Evolutionary conservation across 2,329 filamentous ascomycete species (phyloP), one percentile per base, ranked within the genome.

Genomic region (Dryadomyces quercus-mongolicae): DNA sequence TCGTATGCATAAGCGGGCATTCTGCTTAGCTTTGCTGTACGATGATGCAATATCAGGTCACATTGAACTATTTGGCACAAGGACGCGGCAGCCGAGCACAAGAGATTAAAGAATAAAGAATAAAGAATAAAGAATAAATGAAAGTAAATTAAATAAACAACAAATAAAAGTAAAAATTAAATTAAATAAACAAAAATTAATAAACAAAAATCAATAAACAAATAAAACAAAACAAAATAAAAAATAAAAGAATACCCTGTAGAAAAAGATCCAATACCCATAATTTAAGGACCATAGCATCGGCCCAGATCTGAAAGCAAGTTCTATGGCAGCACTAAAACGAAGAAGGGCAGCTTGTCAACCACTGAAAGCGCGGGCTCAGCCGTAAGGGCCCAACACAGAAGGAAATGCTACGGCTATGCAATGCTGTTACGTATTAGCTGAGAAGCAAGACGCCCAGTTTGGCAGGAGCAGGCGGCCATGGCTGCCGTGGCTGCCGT

Each of bases 21-120:
- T 16, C 15, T 40, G 36, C 15, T 16, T 40, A 42, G 48, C 38
- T 40, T 6, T 31, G 12, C 36, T 50, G 48, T 42, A 36, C 48
- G 18, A 50, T 50, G 48, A 50, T 50, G 48, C 48, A 50, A 50
- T 50, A 16, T 20, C 18, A 40, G 48, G 36, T 50, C 48, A 50
- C 31, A 22, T 50, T 50, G 48, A 18, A 25, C 48, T 21, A 20
- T 18, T 50, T 40, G 10, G 25, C 25, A 31, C 25, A 31, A 31
- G 25, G 25, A 31, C 25, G 25, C 25, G 36, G 36, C 36, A 12
- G 36, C 10, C 36, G 15, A 40, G 36, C 36, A 13, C 15, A 12
- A 40, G 34, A 38, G 15, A 40, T 40, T 13, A 12, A 13, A 12
- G 36, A 3, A 16, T 40, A 12, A 40, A 40, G 10, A 40, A 40